A percentile compares a stretch with the other conserved stretches of the same genome.
phyloP scores from a whole-genome alignment of 805 yeast genomes.

The Cyberlindnera misumaiensis region DNA sequence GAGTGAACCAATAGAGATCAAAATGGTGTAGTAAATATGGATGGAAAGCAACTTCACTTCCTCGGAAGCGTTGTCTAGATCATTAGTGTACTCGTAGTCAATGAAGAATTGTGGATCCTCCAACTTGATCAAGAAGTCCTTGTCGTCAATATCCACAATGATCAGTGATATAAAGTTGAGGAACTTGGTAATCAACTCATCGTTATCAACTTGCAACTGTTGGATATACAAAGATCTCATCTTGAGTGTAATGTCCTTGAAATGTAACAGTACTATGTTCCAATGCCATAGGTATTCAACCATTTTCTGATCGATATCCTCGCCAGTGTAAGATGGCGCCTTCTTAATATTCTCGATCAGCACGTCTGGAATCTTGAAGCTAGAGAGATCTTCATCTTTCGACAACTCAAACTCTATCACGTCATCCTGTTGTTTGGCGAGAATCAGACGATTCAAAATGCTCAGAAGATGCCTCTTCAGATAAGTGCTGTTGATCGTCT shows the following conservation, averaged over 20 bases:
- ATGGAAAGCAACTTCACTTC: slow-evolving; percentile 35
- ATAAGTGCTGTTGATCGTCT: slow-evolving; percentile 23
- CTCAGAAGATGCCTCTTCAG: slow-evolving; percentile 39
- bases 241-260: slow-evolving; percentile 57
- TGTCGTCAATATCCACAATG: slow-evolving; percentile 31
- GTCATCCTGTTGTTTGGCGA: slow-evolving; percentile 45
- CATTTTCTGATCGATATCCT: slow-evolving; percentile 29
- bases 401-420: slow-evolving; percentile 56
- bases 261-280: slow-evolving; percentile 54
- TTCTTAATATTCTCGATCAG: slow-evolving; percentile 31
- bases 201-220: slow-evolving; percentile 40
- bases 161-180: slow-evolving; percentile 50
- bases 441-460: slow-evolving; percentile 35
- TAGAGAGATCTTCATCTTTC: slow-evolving; percentile 23
- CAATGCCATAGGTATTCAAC: slow-evolving; percentile 58
- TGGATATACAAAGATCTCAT: slow-evolving; percentile 54
- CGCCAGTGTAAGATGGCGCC: slow-evolving; percentile 31
- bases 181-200: slow-evolving; percentile 40
- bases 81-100: slow-evolving; percentile 11
- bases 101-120: slow-evolving; percentile 20
- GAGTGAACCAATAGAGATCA: slow-evolving; percentile 47
- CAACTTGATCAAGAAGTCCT: slow-evolving; percentile 17
- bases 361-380: slow-evolving; percentile 24
- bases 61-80: slow-evolving; percentile 4
- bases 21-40: slow-evolving; percentile 44